Evolutionary conservation across 2,329 filamentous ascomycete species (phyloP), one percentile per base, ranked within the genome.

Genomic region (Cytospora paraplurivora): DNA sequence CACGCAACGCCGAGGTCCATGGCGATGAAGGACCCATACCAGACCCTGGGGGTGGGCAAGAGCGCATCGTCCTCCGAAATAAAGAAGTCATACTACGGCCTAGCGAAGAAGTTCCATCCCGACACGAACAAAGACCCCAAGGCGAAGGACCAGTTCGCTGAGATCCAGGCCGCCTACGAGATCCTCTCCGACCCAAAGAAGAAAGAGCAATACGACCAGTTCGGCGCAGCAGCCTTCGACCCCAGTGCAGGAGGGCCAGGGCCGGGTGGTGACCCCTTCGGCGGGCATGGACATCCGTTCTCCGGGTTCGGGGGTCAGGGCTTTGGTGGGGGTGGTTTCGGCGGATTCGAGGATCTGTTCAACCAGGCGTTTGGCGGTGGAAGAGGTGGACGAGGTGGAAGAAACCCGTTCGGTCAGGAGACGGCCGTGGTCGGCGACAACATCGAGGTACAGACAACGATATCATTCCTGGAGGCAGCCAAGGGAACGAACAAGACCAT

Each of bases 21-120:
- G 6, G 77, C 86, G 34, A 77, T 73, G 44, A 86, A 91, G 74
- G 91, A 99, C 72, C 95, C 95, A 1, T 99, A 99, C 77, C 85
- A 87, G 68, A 85, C 91, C 4, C 87, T 99, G 34, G 95, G 95
- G 15, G 92, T 99, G 35, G 82, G 82, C 71, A 96, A 94, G 75
- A 84, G 78, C 67, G 92, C 95, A n/a, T 88, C 91, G 1, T 80
- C 92, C 3, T 81, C 87, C 65, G 94, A 98, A 41, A 98, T 99
- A 75, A 99, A 99, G 76, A 98, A 97, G 76, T 93, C 95, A 3
- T 99, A 99, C 81, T 99, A 99, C 75, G 92, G 93, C 57, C 82
- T 98, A 64, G 95, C 95, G 21, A 99, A 99, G 78, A 99, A 98
- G 74, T 99, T 87, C 75, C 95, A 99, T 72, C 95, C 95, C 10